Conservation (phyloP, 2,329 filamentous ascomycete genomes). For the Ustulina deusta region DNA sequence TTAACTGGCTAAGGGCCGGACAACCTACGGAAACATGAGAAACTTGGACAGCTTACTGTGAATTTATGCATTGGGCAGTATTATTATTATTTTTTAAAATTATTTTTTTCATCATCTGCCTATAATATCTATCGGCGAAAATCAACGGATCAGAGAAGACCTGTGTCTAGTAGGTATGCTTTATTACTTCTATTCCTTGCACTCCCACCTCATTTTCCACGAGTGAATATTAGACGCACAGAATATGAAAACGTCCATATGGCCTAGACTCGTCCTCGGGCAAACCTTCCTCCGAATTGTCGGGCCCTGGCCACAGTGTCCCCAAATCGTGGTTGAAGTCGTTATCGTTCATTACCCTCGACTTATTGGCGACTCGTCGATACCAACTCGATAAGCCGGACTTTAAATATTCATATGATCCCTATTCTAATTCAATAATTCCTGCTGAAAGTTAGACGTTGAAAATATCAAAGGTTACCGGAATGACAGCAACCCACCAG, state of each 20-base stretch:
- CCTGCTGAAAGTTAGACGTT: constrained; percentile 30
- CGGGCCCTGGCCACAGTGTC: neutral
- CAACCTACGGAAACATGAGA: no score
- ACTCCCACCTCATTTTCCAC: neutral
- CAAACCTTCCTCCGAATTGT: neutral
- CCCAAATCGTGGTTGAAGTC: neutral
- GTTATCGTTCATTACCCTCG: neutral
- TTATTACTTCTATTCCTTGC: neutral
- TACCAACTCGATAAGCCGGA: neutral
- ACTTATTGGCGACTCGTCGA: neutral
- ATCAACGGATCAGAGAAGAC: constrained; percentile 1
- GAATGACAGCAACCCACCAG: constrained; percentile 54
- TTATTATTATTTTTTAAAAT: neutral
- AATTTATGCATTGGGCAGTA: neutral
- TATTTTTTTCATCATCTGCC: neutral
- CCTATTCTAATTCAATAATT: constrained; percentile 40
- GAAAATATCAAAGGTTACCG: neutral
- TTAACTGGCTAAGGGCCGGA: neutral
- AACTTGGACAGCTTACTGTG: no score
- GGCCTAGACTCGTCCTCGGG: no score
- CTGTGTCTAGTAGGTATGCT: constrained; percentile 2
- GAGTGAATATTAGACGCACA: neutral
- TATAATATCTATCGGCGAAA: constrained; percentile 21
- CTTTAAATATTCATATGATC: neutral
- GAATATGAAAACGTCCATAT: neutral